Evolutionary conservation across 352 stramenopile genomes (phyloP).

Genomic region (Detonula confervacea): DNA sequence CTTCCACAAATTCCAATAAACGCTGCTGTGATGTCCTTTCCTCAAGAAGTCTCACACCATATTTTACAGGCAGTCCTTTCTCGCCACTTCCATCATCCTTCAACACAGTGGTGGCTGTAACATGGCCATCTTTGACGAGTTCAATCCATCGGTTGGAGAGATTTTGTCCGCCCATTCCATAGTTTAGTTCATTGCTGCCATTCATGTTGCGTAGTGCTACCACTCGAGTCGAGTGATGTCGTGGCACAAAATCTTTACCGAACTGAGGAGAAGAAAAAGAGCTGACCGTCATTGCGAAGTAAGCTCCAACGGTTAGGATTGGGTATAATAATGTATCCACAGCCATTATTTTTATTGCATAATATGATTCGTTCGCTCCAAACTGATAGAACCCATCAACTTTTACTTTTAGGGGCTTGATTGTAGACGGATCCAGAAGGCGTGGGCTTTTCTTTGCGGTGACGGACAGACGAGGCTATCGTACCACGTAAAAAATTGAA

Average conservation of each 20-base stretch:
- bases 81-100: constrained; percentile 7
- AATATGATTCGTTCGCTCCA: too few relatives aligned
- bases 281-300: not conserved
- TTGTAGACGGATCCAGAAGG: too few relatives aligned
- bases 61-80: constrained; percentile 24
- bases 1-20: constrained; percentile 26
- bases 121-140: constrained; percentile 29
- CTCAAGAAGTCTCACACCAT: constrained; percentile 39
- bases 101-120: constrained; percentile 23
- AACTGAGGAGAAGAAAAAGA: constrained; percentile 4
- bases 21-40: not conserved
- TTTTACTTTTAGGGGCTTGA: too few relatives aligned
- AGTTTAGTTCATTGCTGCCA: not conserved
- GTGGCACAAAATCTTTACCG: not conserved
- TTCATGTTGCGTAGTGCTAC: not conserved
- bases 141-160: constrained; percentile 39
- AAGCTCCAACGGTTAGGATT: not conserved
- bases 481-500: too few relatives aligned
- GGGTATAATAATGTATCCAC: too few relatives aligned
- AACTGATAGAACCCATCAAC: too few relatives aligned
- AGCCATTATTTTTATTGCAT: too few relatives aligned
- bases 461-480: too few relatives aligned
- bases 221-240: not conserved
- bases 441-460: too few relatives aligned
- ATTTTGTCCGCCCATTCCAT: constrained; percentile 39